A percentile compares a stretch with the other conserved stretches of the same genome.
Evolutionary conservation across 345 rosid species (phyloP).

Genomic region (Salix brachista): DNA sequence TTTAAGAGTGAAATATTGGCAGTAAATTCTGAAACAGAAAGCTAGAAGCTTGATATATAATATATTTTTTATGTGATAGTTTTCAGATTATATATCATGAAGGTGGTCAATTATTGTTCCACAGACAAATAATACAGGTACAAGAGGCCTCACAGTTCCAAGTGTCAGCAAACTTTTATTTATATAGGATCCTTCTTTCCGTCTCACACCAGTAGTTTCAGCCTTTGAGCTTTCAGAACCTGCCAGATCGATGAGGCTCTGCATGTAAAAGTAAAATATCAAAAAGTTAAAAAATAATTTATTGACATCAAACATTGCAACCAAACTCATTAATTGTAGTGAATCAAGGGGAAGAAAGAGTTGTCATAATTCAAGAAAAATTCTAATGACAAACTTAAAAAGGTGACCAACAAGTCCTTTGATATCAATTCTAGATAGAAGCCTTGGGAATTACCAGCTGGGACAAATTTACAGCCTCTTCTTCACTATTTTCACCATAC

Average conservation of each 20-base stretch:
- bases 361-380: not conserved
- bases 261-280: slow-evolving; percentile 50
- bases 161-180: slow-evolving; percentile 95
- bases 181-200: slow-evolving; percentile 97
- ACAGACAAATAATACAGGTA: slow-evolving; percentile 7
- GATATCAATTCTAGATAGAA: slow-evolving; percentile 19
- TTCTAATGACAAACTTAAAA: slow-evolving; percentile 8
- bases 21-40: slow-evolving; percentile 4
- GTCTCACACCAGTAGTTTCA: slow-evolving; percentile 87
- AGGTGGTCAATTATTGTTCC: slow-evolving; percentile 1
- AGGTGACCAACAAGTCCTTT: slow-evolving; percentile 14
- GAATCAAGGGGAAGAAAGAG: not conserved
- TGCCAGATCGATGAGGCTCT: slow-evolving; percentile 99
- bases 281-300: slow-evolving; percentile 30
- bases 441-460: slow-evolving; percentile 72
- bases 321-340: not conserved
- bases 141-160: slow-evolving; percentile 77
- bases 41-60: not conserved
- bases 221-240: slow-evolving; percentile 99
- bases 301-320: not conserved
- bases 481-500: slow-evolving; percentile 62
- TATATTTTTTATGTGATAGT: not conserved
- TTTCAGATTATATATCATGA: not conserved
- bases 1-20: not conserved
- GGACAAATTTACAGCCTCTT: slow-evolving; percentile 89